Evolutionary conservation across 805 yeast species (phyloP).

Genomic region (Debaryomyces hansenii): DNA sequence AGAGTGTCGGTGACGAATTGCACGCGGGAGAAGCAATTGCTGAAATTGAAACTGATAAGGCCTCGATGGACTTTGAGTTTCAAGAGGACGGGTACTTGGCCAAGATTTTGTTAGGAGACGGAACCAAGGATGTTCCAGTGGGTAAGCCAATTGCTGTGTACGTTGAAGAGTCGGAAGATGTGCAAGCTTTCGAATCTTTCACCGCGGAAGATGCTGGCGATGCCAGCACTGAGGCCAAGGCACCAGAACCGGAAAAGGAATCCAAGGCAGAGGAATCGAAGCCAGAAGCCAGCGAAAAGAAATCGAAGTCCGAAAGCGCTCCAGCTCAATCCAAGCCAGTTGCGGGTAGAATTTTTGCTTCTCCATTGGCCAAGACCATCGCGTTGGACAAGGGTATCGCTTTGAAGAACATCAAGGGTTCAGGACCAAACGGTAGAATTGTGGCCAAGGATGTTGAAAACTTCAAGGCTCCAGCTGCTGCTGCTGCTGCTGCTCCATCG

Average conservation of each 20-base stretch:
- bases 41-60: constrained; percentile 97
- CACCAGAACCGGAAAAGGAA: constrained; percentile 29
- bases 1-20: constrained; percentile 83
- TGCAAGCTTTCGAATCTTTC: constrained; percentile 84
- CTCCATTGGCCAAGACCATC: constrained; percentile 90
- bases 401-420: constrained; percentile 79
- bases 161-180: constrained; percentile 84
- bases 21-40: constrained; percentile 93
- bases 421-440: constrained; percentile 96
- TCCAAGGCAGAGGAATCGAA: constrained; percentile 25
- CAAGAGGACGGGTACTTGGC: constrained; percentile 96
- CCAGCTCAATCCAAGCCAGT: constrained; percentile 39
- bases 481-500: constrained; percentile 45
- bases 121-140: constrained; percentile 87
- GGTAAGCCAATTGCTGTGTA: constrained; percentile 96
- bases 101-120: constrained; percentile 78
- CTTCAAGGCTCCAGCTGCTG: constrained; percentile 49
- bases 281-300: constrained; percentile 24
- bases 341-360: constrained; percentile 79
- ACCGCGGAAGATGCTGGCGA: constrained; percentile 79
- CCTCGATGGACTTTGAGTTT: constrained; percentile 97
- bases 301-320: constrained; percentile 26
- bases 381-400: constrained; percentile 92
- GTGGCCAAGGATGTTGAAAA: constrained; percentile 86
- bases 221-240: constrained; percentile 35